A percentile compares a stretch with the other conserved stretches of the same genome.
Evolutionary conservation across 169 alveolate genomes (phyloP).

Genomic region (Babesia sp.): DNA sequence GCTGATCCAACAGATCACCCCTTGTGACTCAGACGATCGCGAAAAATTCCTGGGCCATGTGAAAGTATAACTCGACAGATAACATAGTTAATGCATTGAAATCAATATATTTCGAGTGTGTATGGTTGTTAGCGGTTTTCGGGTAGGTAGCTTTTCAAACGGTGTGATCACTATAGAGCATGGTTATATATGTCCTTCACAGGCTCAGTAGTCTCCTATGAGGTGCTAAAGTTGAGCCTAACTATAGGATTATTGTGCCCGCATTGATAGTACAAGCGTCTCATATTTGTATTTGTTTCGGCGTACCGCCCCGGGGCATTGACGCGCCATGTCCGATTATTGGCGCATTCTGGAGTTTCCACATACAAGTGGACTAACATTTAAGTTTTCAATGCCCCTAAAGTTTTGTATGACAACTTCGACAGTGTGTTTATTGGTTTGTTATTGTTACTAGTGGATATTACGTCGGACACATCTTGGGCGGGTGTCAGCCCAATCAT

Average conservation of each 20-base stretch:
- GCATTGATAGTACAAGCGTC: not conserved
- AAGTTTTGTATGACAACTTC: not conserved
- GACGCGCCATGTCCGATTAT: not conserved
- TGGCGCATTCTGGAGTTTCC: not conserved
- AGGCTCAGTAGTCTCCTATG: not conserved
- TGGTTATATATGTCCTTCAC: not conserved
- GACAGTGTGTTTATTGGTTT: not conserved
- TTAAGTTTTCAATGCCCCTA: not conserved
- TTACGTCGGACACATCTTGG: constrained; percentile 29
- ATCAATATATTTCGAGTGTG: not conserved
- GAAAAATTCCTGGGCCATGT: not conserved
- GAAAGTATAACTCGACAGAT: not conserved
- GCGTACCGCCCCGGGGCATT: constrained; percentile 10
- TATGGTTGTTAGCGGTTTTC: not conserved
- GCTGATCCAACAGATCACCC: not conserved
- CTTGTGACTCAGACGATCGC: not conserved
- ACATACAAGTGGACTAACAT: not conserved
- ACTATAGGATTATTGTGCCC: not conserved
- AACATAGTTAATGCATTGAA: not conserved
- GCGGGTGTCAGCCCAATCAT: constrained; percentile 35
- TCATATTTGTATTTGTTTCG: not conserved
- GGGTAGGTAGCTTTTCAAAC: not conserved
- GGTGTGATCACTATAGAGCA: not conserved
- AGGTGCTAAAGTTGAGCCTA: not conserved
- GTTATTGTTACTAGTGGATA: constrained; percentile 7